Evolutionary conservation across 495 filamentous ascomycete species (phyloP).

Genomic region (Daldinia vernicosa): DNA sequence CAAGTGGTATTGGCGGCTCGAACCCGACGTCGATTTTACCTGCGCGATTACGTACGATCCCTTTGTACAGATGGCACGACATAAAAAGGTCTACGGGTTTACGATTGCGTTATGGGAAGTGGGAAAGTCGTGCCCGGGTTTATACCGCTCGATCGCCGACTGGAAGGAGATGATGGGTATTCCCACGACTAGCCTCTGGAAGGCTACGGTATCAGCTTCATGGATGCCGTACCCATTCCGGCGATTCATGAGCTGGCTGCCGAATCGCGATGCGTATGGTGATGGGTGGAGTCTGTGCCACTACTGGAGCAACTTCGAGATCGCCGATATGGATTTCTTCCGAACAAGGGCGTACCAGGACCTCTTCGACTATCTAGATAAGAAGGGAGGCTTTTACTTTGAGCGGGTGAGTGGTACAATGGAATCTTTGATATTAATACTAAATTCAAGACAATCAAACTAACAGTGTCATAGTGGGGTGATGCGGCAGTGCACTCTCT

Average conservation of each 20-base stretch:
- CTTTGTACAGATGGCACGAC: conserved; percentile 56
- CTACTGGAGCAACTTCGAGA: conserved; percentile 60
- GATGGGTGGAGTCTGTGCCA: conserved; percentile 55
- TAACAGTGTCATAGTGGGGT: conserved; percentile 47
- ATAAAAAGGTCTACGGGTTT: conserved; percentile 55
- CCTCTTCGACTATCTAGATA: conserved; percentile 55
- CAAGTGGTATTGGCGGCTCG: conserved; percentile 56
- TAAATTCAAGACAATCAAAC: conserved; percentile 2
- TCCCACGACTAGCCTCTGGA: conserved; percentile 41
- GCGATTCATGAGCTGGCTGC: conserved; percentile 45
- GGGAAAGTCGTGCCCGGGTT: conserved; percentile 52
- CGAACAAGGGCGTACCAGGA: conserved; percentile 52
- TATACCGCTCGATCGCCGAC: conserved; percentile 49
- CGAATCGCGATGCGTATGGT: conserved; percentile 40
- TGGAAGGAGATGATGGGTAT: conserved; percentile 46
- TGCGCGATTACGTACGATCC: conserved; percentile 58
- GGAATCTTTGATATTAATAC: neutral
- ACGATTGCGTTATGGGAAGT: conserved; percentile 55
- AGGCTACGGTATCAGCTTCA: conserved; percentile 45
- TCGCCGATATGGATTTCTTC: conserved; percentile 57
- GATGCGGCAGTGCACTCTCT: conserved; percentile 57
- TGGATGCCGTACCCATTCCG: conserved; percentile 46
- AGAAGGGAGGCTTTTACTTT: conserved; percentile 56
- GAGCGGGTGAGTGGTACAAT: conserved; percentile 46
- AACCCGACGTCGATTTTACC: conserved; percentile 53